Evolutionary conservation across 495 filamentous ascomycete genomes (phyloP), one percentile per base, ranked within the genome.

Genomic region (Podospora anserina): DNA sequence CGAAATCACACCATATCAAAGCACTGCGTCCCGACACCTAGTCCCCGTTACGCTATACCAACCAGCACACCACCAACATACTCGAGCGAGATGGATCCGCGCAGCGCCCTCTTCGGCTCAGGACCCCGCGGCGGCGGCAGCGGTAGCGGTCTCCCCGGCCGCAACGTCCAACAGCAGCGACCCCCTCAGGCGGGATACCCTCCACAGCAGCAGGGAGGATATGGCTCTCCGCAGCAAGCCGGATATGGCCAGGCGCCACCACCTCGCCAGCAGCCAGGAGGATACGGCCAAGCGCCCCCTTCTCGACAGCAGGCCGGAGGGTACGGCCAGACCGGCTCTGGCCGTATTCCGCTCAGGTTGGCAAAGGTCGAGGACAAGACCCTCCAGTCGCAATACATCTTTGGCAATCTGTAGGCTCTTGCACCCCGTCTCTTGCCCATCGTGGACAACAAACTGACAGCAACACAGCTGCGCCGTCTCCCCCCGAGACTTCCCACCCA

Each of bases 291-390:
- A 7, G 66, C 69, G 3, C 71, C 73, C 15, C 61, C 39, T 13
- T 13, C 39, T 49, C 39, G 39, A 49, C 39, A 49, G 39, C 39
- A 49, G 9, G 39, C 39, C 13, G 39, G 55, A 20, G 55, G 55
- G 55, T 58, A 58, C 55, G 18, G n/a, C 55, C 55, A 58, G 55
- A 58, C n/a, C 3, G 15, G 9, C 39, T 49, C 39, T 49, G 9
- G 39, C 9, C 39, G 39, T 11, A 16, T 49, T 11, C 39, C 39
- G 15, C 70, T 83, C 18, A 65, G 79, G 26, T 74, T 80, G 11
- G 77, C 76, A 0, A 83, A 82, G 71, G 77, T 82, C 6, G 77
- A 79, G 16, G 79, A 80, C 67, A 79, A 80, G 68, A 81, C 74
- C 1, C 60, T 80, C 11, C 77, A 79, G 69, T 69, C 69, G 39